phyloP scores from a whole-genome alignment of 2,329 filamentous ascomycete genomes.

The Hypoxylon sp. region DNA sequence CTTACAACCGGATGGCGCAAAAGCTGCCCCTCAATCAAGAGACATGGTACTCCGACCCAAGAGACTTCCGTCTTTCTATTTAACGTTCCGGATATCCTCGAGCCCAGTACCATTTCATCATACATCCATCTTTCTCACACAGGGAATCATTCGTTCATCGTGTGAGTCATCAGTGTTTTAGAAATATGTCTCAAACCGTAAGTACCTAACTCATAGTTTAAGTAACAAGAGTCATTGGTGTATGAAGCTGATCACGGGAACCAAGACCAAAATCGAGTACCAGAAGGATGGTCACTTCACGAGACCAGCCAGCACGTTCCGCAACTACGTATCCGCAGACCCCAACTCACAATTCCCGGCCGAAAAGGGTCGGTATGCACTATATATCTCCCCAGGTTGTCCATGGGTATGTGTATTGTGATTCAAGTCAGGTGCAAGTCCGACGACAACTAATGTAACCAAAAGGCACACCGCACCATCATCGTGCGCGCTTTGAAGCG shows the following conservation, averaged over 20 bases:
- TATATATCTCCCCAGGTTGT: conserved; percentile 73
- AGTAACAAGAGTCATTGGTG: background rate
- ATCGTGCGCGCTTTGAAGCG: conserved; percentile 82
- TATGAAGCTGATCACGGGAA: conserved; percentile 32
- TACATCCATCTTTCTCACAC: background rate
- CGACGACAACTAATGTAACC: conserved; percentile 11
- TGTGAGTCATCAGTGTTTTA: conserved; percentile 10
- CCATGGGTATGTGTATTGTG: conserved; percentile 68
- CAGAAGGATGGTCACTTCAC: conserved; percentile 65
- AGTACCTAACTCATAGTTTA: background rate
- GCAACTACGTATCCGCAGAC: conserved; percentile 67
- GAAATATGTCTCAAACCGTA: conserved; percentile 40
- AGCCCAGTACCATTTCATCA: conserved; percentile 7
- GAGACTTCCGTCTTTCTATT: conserved; percentile 19
- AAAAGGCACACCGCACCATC: conserved; percentile 77
- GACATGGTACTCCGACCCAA: conserved; percentile 23
- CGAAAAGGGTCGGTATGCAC: conserved; percentile 71
- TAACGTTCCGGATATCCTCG: conserved; percentile 11
- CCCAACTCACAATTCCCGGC: conserved; percentile 68
- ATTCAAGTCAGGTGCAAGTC: background rate
- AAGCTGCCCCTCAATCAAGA: conserved; percentile 24
- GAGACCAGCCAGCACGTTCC: conserved; percentile 68
- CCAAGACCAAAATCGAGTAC: conserved; percentile 49
- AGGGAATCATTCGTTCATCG: conserved; percentile 3
- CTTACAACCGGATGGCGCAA: conserved; percentile 34